Evolutionary conservation across 306 rosid species (phyloP), one percentile per base, ranked within the genome.

Genomic region (Vigna trinervia): DNA sequence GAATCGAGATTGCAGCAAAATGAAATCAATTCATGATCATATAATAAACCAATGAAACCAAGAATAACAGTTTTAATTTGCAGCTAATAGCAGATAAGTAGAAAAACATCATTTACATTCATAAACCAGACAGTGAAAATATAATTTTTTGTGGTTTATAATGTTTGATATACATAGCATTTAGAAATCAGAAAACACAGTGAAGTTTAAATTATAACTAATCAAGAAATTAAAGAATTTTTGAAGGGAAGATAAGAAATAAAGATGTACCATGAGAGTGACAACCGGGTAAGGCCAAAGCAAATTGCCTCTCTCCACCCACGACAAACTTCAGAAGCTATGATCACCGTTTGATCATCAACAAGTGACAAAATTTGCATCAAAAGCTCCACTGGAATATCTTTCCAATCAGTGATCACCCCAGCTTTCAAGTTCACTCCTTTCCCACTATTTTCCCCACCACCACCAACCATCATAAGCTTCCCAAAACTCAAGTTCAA

Each of bases 361-460:
- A 84, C 85, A 74, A 89, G 88, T 6, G 90, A 80, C 63, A 92
- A 62, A 38, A 94, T 89, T 66, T 92, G 93, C 90, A 94, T 57
- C 77, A 94, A 75, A 23, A 94, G 98, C 85, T 94, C 98, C 84
- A 86, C 86, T 0, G 97, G 97, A 86, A 94, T 92, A 77, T 92
- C 97, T 72, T 90, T 92, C 98, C 98, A 92, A 53, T 84, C 88
- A 1, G 65, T 84, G 6, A 82, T 78, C 13, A 36, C 80, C 69
- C 81, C 92, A 67, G 65, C 85, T 10, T 87, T 84, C 89, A 88
- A 69, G 68, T 87, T 79, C 78, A 69, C 77, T 80, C 84, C 76
- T 77, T 79, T 81, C 70, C 60, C 79, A 73, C 79, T 73, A 26
- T 76, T 43, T 69, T 75, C 82, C 19, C 19, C 19, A 56, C 69